Conservation (phyloP, 306 rosid species). For the Sechiopsis laciniata region DNA sequence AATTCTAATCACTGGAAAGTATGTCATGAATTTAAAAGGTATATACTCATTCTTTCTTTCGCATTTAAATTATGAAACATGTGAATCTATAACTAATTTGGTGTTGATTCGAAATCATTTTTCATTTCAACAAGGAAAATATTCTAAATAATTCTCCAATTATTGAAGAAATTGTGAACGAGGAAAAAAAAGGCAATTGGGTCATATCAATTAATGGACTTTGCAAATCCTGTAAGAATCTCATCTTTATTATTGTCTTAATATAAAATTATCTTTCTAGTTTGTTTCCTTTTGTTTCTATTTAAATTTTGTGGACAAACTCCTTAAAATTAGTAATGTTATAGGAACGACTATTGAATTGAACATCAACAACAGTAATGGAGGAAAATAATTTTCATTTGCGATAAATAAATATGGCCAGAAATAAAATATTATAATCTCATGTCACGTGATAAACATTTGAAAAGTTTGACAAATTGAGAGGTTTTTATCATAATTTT, state of each 20-base stretch:
- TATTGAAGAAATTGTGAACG: conserved; percentile 13
- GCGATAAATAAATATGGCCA: conserved; percentile 6
- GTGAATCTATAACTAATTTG: background rate
- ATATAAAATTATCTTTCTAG: background rate
- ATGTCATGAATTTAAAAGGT: background rate
- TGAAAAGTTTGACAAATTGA: background rate
- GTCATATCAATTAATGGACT: background rate
- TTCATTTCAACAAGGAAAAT: background rate
- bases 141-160: background rate
- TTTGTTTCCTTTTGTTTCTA: conserved; percentile 16
- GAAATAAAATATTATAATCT: background rate
- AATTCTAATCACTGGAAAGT: too few species aligned
- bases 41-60: background rate
- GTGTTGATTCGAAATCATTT: background rate
- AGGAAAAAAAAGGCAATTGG: background rate
- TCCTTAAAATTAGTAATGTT: conserved; percentile 14
- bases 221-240: background rate
- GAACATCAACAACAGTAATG: background rate
- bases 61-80: background rate
- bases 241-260: conserved; percentile 11
- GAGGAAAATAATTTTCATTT: conserved; percentile 1
- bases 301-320: conserved; percentile 4
- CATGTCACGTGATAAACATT: background rate
- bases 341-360: background rate
- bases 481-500: too few species aligned